phyloP scores from a whole-genome alignment of 2,329 filamentous ascomycete species.

The Fusarium nelsonii region DNA sequence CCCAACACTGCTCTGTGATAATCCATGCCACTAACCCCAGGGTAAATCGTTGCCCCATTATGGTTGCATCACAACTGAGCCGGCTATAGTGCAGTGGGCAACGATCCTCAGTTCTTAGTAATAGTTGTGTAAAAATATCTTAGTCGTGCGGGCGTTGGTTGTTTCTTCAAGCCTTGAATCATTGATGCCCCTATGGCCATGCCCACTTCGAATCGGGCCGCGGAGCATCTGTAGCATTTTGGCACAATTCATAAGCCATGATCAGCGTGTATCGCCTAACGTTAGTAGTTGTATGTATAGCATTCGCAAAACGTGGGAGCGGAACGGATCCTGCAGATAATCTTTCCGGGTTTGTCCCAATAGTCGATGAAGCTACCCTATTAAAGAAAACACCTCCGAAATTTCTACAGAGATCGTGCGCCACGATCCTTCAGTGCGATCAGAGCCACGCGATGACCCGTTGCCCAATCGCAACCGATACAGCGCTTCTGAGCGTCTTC shows the following conservation, averaged over 20 bases:
- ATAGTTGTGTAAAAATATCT: slow-evolving; percentile 25
- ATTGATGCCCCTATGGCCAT: background rate
- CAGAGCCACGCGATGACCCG: slow-evolving; percentile 21
- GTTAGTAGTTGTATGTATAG: slow-evolving; percentile 19
- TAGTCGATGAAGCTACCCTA: slow-evolving; percentile 37
- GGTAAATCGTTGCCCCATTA: slow-evolving; percentile 32
- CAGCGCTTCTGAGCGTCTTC: slow-evolving; percentile 41
- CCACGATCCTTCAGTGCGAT: slow-evolving; percentile 40
- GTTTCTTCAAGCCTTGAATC: background rate
- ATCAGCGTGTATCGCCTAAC: slow-evolving; percentile 12
- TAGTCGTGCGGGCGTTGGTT: slow-evolving; percentile 15
- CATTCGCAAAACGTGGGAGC: slow-evolving; percentile 41
- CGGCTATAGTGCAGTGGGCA: slow-evolving; percentile 18
- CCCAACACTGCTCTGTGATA: slow-evolving; percentile 6
- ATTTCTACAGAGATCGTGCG: slow-evolving; percentile 29
- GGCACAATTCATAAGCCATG: slow-evolving; percentile 9
- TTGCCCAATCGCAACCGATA: slow-evolving; percentile 27
- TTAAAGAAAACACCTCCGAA: slow-evolving; percentile 46
- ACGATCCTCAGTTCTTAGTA: slow-evolving; percentile 30
- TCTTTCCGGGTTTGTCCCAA: slow-evolving; percentile 21
- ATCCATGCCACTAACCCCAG: slow-evolving; percentile 23
- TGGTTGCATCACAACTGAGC: slow-evolving; percentile 25
- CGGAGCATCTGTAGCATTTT: slow-evolving; percentile 35
- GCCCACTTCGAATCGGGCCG: slow-evolving; percentile 44
- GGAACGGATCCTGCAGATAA: slow-evolving; percentile 32